These are phyloP conservation scores for Trypanosoma platydactyli DNA, from an alignment of 208 protist genomes.

Conservation along the genomic window DNA sequence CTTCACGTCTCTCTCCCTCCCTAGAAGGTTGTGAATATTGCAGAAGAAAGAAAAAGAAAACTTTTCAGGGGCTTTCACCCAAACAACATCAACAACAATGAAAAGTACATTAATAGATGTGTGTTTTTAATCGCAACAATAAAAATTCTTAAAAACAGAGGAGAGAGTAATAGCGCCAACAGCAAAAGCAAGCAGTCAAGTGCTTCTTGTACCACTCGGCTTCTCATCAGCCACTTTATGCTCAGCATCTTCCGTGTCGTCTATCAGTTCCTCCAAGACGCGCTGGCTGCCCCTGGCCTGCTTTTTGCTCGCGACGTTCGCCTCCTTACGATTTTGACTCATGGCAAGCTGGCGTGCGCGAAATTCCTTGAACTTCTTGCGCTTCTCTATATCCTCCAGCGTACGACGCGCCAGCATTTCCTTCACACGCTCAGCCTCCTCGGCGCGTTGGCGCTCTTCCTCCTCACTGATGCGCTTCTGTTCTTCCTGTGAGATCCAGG, in stretches of 20 bases:
- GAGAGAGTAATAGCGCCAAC: slow-evolving; percentile 7
- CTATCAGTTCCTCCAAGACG: slow-evolving; percentile 30
- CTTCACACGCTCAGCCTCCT: slow-evolving; percentile 59
- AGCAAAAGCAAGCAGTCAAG: neutral
- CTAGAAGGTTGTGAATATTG: neutral
- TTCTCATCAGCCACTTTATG: slow-evolving; percentile 12
- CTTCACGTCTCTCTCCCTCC: neutral
- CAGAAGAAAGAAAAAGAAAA: neutral
- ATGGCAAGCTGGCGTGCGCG: slow-evolving; percentile 71
- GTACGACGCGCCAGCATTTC: slow-evolving; percentile 54
- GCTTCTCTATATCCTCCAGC: slow-evolving; percentile 66
- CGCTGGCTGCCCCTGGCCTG: slow-evolving; percentile 22
- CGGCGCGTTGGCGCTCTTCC: slow-evolving; percentile 36
- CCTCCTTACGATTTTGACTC: slow-evolving; percentile 69
- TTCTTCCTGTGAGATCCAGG: slow-evolving; percentile 74
- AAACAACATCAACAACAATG: neutral
- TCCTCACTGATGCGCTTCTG: slow-evolving; percentile 75
- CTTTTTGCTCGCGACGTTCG: slow-evolving; percentile 44
- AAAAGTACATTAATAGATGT: neutral
- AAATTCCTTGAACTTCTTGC: slow-evolving; percentile 76
- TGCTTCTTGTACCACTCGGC: neutral
- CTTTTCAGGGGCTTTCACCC: neutral
- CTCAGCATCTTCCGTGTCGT: slow-evolving; percentile 21
- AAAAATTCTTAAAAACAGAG: no score
- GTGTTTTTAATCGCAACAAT: no score